Base-by-base conservation (phyloP, 257 asterid genomes). In the Ballota nigra region DNA sequence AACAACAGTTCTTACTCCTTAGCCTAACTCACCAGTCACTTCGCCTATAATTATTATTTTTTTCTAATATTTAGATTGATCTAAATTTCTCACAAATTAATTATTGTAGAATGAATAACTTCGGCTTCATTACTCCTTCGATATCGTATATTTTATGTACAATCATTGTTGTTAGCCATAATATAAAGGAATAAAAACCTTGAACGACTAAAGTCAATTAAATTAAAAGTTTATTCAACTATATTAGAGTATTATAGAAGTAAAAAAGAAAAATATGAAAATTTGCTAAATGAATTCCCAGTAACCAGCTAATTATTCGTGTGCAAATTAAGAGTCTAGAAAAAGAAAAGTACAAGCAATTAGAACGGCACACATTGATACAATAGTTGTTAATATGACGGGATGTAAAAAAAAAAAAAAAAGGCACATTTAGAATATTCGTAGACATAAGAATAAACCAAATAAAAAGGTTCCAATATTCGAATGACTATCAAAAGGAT, bases 361-460 rank as follows among this genome's bases (percentile, higher is more conserved):
- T n/a, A n/a, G n/a, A n/a, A n/a, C n/a, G n/a, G n/a, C n/a, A n/a
- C n/a, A n/a, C n/a, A n/a, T n/a, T 8, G 45, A 10, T 38, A 38
- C 45, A 38, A 9, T 38, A 40, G 47, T 40, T 40, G 15, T 40
- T 10, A 41, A 12, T 12, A 8, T 2, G 51, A 41, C 13, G 51
- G 16, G 16, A 41, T 41, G 16, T 13, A 41, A 2, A 41, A 40
- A 33, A 33, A 2, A 41, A 40, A 33, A 33, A 12, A 41, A 11
- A 12, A 60, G 36, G 56, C 36, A 58, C 58, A 67, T 66, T 38
- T 4, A 47, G 83, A 75, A 82, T 82, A 82, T 82, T 63, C 86
- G 51, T 47, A 34, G 26, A 41, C 41, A 18, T 38, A 47, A 43
- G 72, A 63, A 72, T 72, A 64, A 75, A 64, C 70, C 69, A 16